Evolutionary conservation across 1,139 yeast species (phyloP), one percentile per base, ranked within the genome.

Genomic region (Scheffersomyces cryptocercus): DNA sequence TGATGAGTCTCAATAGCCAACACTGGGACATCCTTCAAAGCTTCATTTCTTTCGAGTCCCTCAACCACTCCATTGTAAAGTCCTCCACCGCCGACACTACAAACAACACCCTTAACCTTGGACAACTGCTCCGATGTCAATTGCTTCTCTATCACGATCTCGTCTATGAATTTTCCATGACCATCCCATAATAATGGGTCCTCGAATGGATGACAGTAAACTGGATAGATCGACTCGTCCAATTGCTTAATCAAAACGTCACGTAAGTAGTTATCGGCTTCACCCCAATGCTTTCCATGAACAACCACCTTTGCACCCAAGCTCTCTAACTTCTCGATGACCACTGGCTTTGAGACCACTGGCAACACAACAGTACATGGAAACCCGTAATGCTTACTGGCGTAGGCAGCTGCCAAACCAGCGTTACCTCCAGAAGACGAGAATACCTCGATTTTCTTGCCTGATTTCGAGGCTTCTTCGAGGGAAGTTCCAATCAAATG

Each of bases 391-490:
- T 51, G 54, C 26, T 53, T 48, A 3, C 70, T 61, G 43, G 67
- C 62, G 44, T 67, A 71, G 2, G 75, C 77, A 9, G 76, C 77
- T 10, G 77, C 75, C 37, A 72, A 55, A 0, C 77, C 77, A n/a
- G 77, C 77, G 50, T 72, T 72, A 5, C 77, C 77, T 6, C 77
- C 77, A 37, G 73, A 65, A 3, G 75, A 67, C n/a, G 74, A 70
- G 47, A 64, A 70, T 5, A 70, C 67, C 14, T 60, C 63, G 10
- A 68, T 57, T 4, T 50, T 42, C 12, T 50, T 45, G 7, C 50
- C 54, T n/a, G 41, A 42, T 4, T 34, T 42, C 13, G 49, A 45
- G 2, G 70, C 65, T 12, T 49, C 47, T 4, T 42, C 40, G 10
- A 69, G 55, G 7, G 60, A 54, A 14, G 44, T 41, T 5, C 51